phyloP scores from a whole-genome alignment of 805 yeast genomes.

The Candida glaebosa region DNA sequence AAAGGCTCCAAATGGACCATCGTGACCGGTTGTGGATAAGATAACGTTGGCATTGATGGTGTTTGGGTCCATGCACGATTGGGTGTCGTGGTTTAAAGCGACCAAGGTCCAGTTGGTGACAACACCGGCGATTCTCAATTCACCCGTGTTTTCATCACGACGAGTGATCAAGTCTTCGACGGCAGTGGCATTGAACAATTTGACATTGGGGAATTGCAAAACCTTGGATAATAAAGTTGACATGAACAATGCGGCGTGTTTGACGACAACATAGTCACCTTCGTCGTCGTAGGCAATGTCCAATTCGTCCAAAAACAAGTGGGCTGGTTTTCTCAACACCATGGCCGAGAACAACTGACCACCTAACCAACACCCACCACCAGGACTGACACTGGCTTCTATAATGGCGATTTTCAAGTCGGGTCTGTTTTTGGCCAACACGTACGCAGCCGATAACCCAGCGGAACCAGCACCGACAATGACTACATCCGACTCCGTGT shows the following conservation, averaged over 20 bases:
- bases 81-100: conserved; percentile 69
- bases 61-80: conserved; percentile 81
- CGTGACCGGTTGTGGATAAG: conserved; percentile 75
- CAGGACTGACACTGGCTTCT: conserved; percentile 73
- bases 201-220: conserved; percentile 67
- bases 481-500: conserved; percentile 71
- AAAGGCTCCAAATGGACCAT: conserved; percentile 81
- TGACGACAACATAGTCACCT: conserved; percentile 76
- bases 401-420: conserved; percentile 70
- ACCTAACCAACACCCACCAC: conserved; percentile 79
- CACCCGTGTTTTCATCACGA: conserved; percentile 51
- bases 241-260: conserved; percentile 76
- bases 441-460: conserved; percentile 74
- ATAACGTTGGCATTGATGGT: conserved; percentile 65
- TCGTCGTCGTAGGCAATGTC: conserved; percentile 71
- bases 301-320: conserved; percentile 59
- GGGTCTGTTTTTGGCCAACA: conserved; percentile 69
- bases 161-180: conserved; percentile 79
- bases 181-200: conserved; percentile 75
- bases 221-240: conserved; percentile 69
- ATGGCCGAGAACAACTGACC: conserved; percentile 76
- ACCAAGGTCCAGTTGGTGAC: conserved; percentile 84
- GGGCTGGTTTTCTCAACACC: conserved; percentile 80
- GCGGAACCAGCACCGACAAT: conserved; percentile 79
- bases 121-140: conserved; percentile 69